Percentiles rank a stretch among this genome's conserved stretches.
Conservation (phyloP, 1,139 yeast genomes). For the Blastobotrys capitulatus region DNA sequence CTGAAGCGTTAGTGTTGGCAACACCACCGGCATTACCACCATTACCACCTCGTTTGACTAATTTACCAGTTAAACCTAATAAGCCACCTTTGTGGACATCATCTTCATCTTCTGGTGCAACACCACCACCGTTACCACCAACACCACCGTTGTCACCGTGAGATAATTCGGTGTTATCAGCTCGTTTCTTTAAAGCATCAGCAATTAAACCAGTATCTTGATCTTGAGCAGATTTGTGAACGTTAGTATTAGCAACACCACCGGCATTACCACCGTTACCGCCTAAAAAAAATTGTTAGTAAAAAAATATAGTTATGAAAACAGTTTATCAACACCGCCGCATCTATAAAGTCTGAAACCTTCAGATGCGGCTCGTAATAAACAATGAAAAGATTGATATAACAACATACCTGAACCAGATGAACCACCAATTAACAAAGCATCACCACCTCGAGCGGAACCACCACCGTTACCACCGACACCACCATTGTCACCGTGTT, state of each 20-base stretch:
- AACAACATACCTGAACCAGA: not conserved
- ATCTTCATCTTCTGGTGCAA: not conserved
- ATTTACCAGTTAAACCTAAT: not conserved
- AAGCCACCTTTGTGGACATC: not conserved
- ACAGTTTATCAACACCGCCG: too few species aligned
- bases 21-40: conserved; percentile 2
- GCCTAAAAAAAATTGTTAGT: too few species aligned
- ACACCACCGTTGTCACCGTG: conserved; percentile 7
- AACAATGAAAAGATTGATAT: too few species aligned
- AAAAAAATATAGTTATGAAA: too few species aligned
- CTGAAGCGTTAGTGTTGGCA: not conserved
- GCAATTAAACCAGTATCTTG: too few species aligned
- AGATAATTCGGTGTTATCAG: not conserved
- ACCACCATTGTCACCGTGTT: conserved; percentile 5
- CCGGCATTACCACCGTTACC: conserved; percentile 3
- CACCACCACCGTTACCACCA: conserved; percentile 4
- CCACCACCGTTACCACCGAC: conserved; percentile 6
- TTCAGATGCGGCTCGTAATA: too few species aligned
- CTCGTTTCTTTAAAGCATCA: too few species aligned
- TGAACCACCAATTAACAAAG: not conserved
- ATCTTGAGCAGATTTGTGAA: too few species aligned
- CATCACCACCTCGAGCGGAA: not conserved
- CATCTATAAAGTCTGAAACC: too few species aligned
- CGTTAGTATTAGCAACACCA: not conserved
- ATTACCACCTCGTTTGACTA: conserved; percentile 5